Base-by-base conservation (phyloP, 495 filamentous ascomycete species). In the Aeminium ludgeri region DNA sequence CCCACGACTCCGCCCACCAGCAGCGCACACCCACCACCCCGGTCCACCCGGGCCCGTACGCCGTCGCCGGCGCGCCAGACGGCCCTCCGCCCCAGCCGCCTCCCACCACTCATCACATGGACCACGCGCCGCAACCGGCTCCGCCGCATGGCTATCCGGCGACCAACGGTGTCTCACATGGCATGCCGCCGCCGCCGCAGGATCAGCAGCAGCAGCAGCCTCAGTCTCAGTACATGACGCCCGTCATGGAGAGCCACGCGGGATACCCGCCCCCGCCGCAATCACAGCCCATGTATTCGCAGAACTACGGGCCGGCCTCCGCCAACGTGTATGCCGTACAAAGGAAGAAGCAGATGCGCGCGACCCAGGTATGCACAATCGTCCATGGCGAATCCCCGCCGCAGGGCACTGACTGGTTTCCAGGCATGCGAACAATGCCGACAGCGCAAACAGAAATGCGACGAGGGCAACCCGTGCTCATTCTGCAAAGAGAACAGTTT, bases 361-460 rank as follows among this genome's bases (percentile, higher is more conserved):
- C 59, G 18, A 51, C 51, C 13, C 59, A 62, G 38, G 54, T 57
- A 44, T 10, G 49, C 20, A 3, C 6, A 6, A 3, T 10, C 17
- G 23, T 20, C 15, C 8, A 16, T 18, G 23, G 20, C n/a, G 27
- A 36, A n/a, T 6, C 19, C n/a, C 39, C 20, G 35, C 6, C 18
- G 20, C 29, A 1, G 10, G 30, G 20, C 12, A 25, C 32, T 34
- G 25, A 41, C 20, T n/a, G 2, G 13, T 29, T n/a, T 19, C n/a
- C 55, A 79, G 68, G 76, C 76, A 23, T 81, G 76, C 56, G 74
- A 81, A 46, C 68, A 67, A 51, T 81, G 76, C 59, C 66, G 76
- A 36, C 60, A 66, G 38, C 63, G 77, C n/a, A 81, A 81, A 54
- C 74, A 75, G 20, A 80, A 78, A 57, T 81, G 76, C 54, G 74